These are phyloP conservation scores for Rhododendron simsii DNA, from an alignment of 148 eudicot species.

Conservation along the genomic window DNA sequence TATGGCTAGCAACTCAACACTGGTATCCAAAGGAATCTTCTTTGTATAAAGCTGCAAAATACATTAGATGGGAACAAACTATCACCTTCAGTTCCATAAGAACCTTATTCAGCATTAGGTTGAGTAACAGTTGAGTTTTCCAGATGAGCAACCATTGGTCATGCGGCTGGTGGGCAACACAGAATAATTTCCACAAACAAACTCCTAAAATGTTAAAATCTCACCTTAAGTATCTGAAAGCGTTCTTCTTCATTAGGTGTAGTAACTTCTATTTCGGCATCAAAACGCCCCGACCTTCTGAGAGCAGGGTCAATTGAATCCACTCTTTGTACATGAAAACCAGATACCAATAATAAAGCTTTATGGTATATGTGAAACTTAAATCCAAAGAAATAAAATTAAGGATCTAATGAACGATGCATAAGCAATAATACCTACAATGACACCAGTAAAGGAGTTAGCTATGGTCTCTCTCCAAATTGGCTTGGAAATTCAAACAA, in stretches of 20 bases:
- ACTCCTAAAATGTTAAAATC: neutral
- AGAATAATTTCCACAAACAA: neutral
- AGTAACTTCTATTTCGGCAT: conserved; percentile 87
- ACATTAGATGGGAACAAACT: neutral
- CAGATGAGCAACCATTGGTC: conserved; percentile 4
- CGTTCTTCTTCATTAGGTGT: conserved; percentile 91
- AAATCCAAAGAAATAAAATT: neutral
- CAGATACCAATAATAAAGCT: conserved; percentile 8
- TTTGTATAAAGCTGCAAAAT: conserved; percentile 65
- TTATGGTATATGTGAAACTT: neutral
- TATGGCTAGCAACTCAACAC: conserved; percentile 54
- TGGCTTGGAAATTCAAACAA: neutral
- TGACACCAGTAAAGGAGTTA: neutral
- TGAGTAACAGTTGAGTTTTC: neutral
- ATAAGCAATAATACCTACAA: neutral
- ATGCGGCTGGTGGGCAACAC: neutral
- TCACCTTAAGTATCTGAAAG: conserved; percentile 66
- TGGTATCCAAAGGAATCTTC: conserved; percentile 57
- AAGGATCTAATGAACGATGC: neutral
- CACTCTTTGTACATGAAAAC: conserved; percentile 44
- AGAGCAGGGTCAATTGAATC: conserved; percentile 95
- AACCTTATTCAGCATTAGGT: neutral
- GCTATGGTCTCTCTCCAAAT: conserved; percentile 1
- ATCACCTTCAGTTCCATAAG: neutral
- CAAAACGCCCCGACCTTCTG: conserved; percentile 95